Evolutionary conservation across 1,284 basidiomycete genomes (phyloP), one percentile per base, ranked within the genome.

Genomic region (Cystobasidium slooffiae): DNA sequence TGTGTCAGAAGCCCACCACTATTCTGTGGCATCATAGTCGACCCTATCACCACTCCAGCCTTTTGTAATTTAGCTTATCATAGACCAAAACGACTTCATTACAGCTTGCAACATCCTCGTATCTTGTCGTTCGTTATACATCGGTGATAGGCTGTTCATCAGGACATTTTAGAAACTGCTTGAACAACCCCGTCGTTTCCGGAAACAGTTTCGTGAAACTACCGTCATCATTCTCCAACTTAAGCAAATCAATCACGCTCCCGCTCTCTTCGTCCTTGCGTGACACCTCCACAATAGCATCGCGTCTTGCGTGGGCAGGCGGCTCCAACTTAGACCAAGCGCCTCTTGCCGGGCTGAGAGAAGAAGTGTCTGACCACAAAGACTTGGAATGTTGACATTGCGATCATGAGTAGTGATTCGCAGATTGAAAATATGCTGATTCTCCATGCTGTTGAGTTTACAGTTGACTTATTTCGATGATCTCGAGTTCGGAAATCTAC

Each of bases 351-450:
- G 12, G 70, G 70, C 20, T 62, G 49, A 31, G 72, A 74, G 72
- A 75, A 75, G 74, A 75, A 75, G 20, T 70, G 59, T 31, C 74
- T 39, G 22, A 75, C 74, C 44, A 75, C 68, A 39, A 69, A 79
- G n/a, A 80, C 79, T 66, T 80, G 79, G 74, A 79, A 77, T 1
- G 76, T 76, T 62, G 75, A 77, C 79, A 80, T 80, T 43, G 72
- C 78, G 47, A 78, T 75, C 78, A 80, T 80, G 44, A 80, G 44
- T 10, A 69, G 46, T 44, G 72, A 76, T 75, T 80, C 79, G 43
- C 69, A 68, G 24, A 80, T 56, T 47, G 74, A 75, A 64, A 80
- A 80, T 14, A 73, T 67, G 52, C 76, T 75, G 62, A 80, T 79
- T 9, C 79, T 68, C 78, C 77, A 78, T 18, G 76, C 69, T 3